Evolutionary conservation across 2,329 filamentous ascomycete genomes (phyloP).

Genomic region (Alternaria hordeiaustralica): DNA sequence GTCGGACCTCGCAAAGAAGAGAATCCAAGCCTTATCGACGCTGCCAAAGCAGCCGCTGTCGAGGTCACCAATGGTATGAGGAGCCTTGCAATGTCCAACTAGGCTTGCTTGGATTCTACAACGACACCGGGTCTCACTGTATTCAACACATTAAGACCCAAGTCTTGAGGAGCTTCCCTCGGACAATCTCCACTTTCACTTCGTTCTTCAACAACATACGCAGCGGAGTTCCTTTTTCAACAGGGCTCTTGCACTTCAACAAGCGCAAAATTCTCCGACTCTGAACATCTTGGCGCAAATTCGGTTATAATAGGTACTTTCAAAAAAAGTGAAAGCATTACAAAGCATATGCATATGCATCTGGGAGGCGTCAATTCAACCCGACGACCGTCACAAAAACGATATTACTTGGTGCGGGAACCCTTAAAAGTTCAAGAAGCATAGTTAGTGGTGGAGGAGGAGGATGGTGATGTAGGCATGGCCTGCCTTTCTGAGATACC

Average conservation of each 20-base stretch:
- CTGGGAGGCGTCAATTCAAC: conserved; percentile 50
- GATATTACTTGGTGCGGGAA: conserved; percentile 7
- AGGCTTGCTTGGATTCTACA: conserved; percentile 6
- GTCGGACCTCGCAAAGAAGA: conserved; percentile 21
- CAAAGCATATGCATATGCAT: conserved; percentile 27
- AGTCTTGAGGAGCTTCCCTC: conserved; percentile 14
- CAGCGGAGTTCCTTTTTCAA: conserved; percentile 23
- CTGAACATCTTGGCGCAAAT: not conserved
- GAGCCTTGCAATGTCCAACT: conserved; percentile 34
- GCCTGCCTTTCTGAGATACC: conserved; percentile 33
- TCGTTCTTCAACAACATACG: conserved; percentile 12
- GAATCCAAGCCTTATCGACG: conserved; percentile 28
- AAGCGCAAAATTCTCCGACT: conserved; percentile 13
- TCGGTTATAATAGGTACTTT: too few relatives aligned
- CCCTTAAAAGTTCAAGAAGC: conserved; percentile 8
- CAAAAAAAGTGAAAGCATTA: too few relatives aligned
- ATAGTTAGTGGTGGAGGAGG: not conserved
- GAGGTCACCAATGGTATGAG: conserved; percentile 42
- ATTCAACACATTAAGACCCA: conserved; percentile 44
- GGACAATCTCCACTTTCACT: not conserved
- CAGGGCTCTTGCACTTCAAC: conserved; percentile 31
- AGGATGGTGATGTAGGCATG: not conserved
- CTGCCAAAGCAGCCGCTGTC: conserved; percentile 35
- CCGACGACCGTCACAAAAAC: conserved; percentile 45
- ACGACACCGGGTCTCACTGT: conserved; percentile 30